Evolutionary conservation across 352 stramenopile species (phyloP).

Genomic region (Phytopythium litorale): DNA sequence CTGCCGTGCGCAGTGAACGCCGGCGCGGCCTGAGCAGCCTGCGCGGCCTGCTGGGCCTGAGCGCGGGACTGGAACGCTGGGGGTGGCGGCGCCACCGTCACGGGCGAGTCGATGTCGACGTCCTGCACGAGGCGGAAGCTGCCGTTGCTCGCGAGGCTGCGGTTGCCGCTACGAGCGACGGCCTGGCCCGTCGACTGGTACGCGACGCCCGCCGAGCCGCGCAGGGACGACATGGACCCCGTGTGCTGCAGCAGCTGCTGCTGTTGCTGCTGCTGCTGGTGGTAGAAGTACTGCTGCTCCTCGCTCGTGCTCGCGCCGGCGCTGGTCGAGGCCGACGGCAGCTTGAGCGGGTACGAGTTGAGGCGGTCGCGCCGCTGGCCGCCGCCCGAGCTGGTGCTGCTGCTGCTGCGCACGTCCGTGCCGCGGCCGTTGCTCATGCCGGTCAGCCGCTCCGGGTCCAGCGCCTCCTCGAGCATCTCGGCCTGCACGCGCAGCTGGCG

Average conservation of each 20-base stretch:
- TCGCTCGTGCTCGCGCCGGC: slow-evolving; percentile 18
- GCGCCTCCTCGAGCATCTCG: slow-evolving; percentile 44
- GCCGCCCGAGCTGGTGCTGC: slow-evolving; percentile 24
- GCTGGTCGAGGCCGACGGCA: slow-evolving; percentile 22
- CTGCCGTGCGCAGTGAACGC: slow-evolving; percentile 1
- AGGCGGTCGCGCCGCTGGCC: slow-evolving; percentile 40
- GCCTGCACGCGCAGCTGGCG: slow-evolving; percentile 67
- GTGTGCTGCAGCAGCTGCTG: slow-evolving; percentile 1
- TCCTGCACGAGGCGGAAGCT: slow-evolving; percentile 37
- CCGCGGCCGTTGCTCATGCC: slow-evolving; percentile 16
- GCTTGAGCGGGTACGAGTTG: slow-evolving; percentile 59
- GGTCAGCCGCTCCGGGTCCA: slow-evolving; percentile 42
- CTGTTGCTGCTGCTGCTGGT: slow-evolving; percentile 1
- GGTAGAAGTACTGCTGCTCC: background rate
- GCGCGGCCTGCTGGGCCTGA: background rate
- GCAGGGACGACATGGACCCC: slow-evolving; percentile 1
- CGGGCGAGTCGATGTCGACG: slow-evolving; percentile 30
- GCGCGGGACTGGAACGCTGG: slow-evolving; percentile 13
- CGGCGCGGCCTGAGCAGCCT: slow-evolving; percentile 5
- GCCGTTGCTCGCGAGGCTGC: slow-evolving; percentile 31
- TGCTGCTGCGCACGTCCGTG: slow-evolving; percentile 19
- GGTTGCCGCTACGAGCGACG: slow-evolving; percentile 12
- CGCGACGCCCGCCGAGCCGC: slow-evolving; percentile 20
- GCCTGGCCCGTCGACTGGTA: slow-evolving; percentile 35
- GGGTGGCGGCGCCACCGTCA: slow-evolving; percentile 12